Percentiles rank a stretch among this genome's conserved stretches.
These are phyloP conservation scores for Pyrus hybrid DNA, from an alignment of 331 rosid genomes.

Conservation along the genomic window DNA sequence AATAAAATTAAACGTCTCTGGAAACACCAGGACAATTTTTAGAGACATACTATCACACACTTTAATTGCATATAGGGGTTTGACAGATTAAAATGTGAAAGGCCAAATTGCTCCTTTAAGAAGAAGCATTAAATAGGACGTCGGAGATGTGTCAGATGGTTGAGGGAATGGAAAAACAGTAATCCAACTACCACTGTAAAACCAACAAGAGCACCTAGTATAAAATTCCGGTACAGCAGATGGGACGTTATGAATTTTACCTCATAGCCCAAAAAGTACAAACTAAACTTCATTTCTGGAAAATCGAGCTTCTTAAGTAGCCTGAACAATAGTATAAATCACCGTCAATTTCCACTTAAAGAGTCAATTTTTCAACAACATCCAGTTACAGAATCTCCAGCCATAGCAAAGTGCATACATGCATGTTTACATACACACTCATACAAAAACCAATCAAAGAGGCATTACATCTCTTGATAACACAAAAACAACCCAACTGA, in stretches of 20 bases:
- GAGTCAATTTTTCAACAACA: not conserved
- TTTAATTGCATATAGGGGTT: not conserved
- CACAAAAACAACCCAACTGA: not conserved
- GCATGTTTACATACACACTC: not conserved
- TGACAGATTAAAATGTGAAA: not conserved
- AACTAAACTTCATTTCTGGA: conserved; percentile 83
- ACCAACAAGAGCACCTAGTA: not conserved
- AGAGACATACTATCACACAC: not conserved
- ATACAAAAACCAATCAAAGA: no score
- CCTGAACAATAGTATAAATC: conserved; percentile 34
- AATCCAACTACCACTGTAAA: not conserved
- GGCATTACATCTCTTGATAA: no score
- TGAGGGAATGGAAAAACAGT: not conserved
- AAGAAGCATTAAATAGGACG: not conserved
- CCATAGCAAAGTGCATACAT: not conserved
- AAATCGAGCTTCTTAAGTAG: conserved; percentile 92
- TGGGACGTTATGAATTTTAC: conserved; percentile 24
- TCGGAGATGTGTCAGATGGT: not conserved
- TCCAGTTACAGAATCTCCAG: not conserved
- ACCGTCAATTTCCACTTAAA: conserved; percentile 12
- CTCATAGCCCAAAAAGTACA: conserved; percentile 90
- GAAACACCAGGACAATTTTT: not conserved
- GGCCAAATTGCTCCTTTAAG: not conserved
- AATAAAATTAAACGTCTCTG: not conserved
- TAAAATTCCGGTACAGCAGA: not conserved